Percentiles rank a stretch among this genome's conserved stretches.
Evolutionary conservation across 257 asterid species (phyloP).

Genomic region (Solanum boliviense): DNA sequence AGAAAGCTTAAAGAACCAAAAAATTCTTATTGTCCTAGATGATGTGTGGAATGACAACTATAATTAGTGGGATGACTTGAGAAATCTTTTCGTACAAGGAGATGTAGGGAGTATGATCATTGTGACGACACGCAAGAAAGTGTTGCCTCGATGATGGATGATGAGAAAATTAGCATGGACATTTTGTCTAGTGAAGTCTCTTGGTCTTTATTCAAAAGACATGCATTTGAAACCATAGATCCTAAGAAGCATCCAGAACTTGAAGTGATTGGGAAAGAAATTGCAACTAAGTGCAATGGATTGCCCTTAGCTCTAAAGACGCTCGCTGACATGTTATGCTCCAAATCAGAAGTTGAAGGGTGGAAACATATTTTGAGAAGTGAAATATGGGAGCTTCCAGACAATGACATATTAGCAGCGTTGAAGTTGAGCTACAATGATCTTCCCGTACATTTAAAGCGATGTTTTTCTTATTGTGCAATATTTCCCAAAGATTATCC

Average conservation of each 20-base stretch:
- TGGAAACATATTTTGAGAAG: not conserved
- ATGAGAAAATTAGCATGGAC: not conserved
- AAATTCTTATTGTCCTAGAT: conserved; percentile 10
- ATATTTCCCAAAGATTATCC: conserved; percentile 11
- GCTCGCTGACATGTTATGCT: not conserved
- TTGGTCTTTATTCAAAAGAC: not conserved
- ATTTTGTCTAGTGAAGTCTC: not conserved
- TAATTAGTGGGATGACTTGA: not conserved
- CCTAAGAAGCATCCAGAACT: not conserved
- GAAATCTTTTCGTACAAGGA: not conserved
- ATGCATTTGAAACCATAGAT: not conserved
- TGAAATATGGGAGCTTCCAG: conserved; percentile 5
- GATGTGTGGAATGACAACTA: conserved; percentile 8
- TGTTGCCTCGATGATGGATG: not conserved
- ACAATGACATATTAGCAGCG: not conserved
- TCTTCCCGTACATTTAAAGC: conserved; percentile 11
- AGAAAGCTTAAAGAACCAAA: not conserved
- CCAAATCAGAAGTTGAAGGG: not conserved
- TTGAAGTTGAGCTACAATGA: conserved; percentile 12
- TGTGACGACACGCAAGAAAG: not conserved
- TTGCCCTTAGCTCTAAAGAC: conserved; percentile 8
- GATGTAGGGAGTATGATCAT: conserved; percentile 7
- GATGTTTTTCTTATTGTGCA: conserved; percentile 16
- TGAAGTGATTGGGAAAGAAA: not conserved
- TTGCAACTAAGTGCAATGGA: not conserved